phyloP scores from a whole-genome alignment of 306 rosid genomes.

The Gillenia trifoliata region DNA sequence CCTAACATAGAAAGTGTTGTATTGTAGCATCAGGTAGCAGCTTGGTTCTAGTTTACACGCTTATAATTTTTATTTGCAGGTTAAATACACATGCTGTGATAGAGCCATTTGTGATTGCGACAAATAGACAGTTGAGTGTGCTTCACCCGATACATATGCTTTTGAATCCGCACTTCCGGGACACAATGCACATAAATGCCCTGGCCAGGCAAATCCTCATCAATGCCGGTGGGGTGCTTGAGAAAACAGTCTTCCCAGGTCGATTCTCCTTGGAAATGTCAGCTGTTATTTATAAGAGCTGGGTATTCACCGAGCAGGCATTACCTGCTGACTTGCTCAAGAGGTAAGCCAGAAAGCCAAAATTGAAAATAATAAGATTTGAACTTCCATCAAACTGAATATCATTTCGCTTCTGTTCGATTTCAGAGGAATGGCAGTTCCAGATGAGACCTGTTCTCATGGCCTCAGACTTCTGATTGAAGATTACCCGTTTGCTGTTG shows the following conservation, averaged over 20 bases:
- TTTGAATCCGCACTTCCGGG: constrained; percentile 76
- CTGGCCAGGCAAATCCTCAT: constrained; percentile 84
- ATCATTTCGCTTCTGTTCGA: constrained; percentile 8
- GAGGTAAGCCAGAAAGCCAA: constrained; percentile 42
- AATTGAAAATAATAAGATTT: neutral
- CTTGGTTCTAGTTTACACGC: constrained; percentile 6
- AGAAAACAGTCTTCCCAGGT: constrained; percentile 85
- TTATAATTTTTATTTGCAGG: constrained; percentile 42
- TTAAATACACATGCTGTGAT: constrained; percentile 85
- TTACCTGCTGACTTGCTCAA: constrained; percentile 72
- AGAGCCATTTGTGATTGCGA: constrained; percentile 85
- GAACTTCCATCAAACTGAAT: neutral
- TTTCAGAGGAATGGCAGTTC: constrained; percentile 73
- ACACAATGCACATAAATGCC: constrained; percentile 92
- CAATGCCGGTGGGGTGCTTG: constrained; percentile 85
- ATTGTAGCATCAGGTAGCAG: constrained; percentile 1
- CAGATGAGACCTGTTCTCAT: constrained; percentile 45
- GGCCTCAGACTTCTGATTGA: constrained; percentile 72
- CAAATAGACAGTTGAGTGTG: constrained; percentile 74
- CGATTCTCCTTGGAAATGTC: constrained; percentile 84
- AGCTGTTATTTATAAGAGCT: constrained; percentile 51
- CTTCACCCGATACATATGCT: constrained; percentile 86
- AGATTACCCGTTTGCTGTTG: constrained; percentile 88
- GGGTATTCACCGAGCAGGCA: constrained; percentile 83
- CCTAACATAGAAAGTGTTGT: neutral